Percentiles rank a stretch among this genome's conserved stretches.
phyloP scores from a whole-genome alignment of 805 yeast species.

The Alloascoidea africana region DNA sequence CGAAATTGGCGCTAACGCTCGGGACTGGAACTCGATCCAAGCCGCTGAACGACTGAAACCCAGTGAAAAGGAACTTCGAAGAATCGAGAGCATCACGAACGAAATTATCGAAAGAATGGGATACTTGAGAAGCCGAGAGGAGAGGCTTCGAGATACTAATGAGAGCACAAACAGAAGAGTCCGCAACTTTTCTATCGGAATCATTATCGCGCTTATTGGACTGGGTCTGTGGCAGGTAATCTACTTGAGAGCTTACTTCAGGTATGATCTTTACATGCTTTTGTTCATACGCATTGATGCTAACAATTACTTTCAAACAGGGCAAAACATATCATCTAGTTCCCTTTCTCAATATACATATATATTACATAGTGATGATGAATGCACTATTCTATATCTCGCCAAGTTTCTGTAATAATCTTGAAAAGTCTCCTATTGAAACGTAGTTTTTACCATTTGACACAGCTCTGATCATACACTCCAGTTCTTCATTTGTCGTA shows the following conservation, averaged over 20 bases:
- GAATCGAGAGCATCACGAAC: slow-evolving; percentile 70
- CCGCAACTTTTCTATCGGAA: slow-evolving; percentile 64
- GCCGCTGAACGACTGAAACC: slow-evolving; percentile 90
- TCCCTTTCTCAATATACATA: too few relatives aligned
- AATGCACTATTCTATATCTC: slow-evolving; percentile 3
- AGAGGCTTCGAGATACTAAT: slow-evolving; percentile 87
- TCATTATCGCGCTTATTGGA: slow-evolving; percentile 52
- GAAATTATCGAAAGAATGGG: slow-evolving; percentile 71
- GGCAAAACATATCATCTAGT: slow-evolving; percentile 65
- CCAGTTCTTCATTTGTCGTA: slow-evolving; percentile 9
- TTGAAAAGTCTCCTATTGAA: neutral
- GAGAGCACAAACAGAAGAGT: slow-evolving; percentile 93
- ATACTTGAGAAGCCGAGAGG: slow-evolving; percentile 80
- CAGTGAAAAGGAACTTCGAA: slow-evolving; percentile 77
- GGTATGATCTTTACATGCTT: slow-evolving; percentile 8
- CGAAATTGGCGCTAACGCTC: slow-evolving; percentile 91
- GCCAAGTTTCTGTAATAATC: slow-evolving; percentile 3
- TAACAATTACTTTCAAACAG: slow-evolving; percentile 16
- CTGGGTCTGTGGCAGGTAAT: slow-evolving; percentile 89
- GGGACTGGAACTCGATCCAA: slow-evolving; percentile 95
- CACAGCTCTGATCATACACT: slow-evolving; percentile 8
- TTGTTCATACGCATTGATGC: neutral
- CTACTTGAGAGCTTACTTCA: slow-evolving; percentile 84
- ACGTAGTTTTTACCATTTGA: neutral
- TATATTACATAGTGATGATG: too few relatives aligned